A percentile compares a stretch with the other conserved stretches of the same genome.
Evolutionary conservation across 768 basidiomycete genomes (phyloP).

Genomic region (Grammothele lineata): DNA sequence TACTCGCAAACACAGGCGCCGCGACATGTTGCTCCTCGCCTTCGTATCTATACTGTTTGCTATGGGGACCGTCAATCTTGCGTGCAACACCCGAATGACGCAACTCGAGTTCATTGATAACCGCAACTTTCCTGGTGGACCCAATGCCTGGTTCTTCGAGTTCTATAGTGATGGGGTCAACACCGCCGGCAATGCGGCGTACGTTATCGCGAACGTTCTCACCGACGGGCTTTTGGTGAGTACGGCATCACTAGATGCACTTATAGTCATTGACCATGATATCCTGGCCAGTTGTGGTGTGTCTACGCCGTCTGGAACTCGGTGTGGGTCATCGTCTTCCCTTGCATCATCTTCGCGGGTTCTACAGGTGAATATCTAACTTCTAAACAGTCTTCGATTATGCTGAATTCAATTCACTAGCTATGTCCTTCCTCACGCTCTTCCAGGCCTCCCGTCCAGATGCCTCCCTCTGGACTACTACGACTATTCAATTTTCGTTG

Average conservation of each 20-base stretch:
- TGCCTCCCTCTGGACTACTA: constrained; percentile 9
- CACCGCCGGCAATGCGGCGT: background rate
- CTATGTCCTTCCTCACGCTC: constrained; percentile 13
- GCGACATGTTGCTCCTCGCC: constrained; percentile 16
- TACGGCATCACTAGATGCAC: constrained; percentile 6
- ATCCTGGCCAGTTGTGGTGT: constrained; percentile 17
- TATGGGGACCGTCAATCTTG: constrained; percentile 16
- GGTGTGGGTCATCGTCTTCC: constrained; percentile 13
- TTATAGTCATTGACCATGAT: background rate
- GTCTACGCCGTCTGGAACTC: constrained; percentile 16
- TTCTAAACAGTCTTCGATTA: background rate
- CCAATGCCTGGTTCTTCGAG: constrained; percentile 9
- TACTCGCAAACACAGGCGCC: background rate
- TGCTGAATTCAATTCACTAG: background rate
- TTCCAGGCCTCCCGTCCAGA: constrained; percentile 14
- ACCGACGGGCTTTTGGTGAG: constrained; percentile 17
- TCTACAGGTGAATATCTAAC: constrained; percentile 12
- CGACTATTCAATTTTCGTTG: constrained; percentile 15
- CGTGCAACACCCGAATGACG: constrained; percentile 9
- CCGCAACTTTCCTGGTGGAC: constrained; percentile 20
- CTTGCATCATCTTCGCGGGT: constrained; percentile 6
- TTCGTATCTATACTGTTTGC: constrained; percentile 11
- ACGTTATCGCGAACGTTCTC: constrained; percentile 5
- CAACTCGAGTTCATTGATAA: constrained; percentile 20
- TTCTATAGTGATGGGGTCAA: background rate